Evolutionary conservation across 495 filamentous ascomycete species (phyloP), one percentile per base, ranked within the genome.

Genomic region (Xylaria castorea): DNA sequence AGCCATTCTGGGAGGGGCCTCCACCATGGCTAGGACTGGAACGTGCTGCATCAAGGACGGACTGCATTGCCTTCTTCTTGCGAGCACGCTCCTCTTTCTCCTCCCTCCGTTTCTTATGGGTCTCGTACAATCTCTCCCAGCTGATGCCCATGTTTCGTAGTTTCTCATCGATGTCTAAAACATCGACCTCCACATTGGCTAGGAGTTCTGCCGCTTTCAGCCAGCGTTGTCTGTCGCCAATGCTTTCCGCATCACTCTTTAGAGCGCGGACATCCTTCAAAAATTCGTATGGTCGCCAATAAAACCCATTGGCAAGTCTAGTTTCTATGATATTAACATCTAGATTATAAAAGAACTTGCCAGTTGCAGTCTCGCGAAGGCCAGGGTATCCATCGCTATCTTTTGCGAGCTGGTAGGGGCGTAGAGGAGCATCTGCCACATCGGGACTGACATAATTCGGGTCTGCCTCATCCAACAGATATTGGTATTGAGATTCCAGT

Each of bases 311-410:
- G 6, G 93, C 94, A 32, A 98, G 86, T 42, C 96, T 91, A 77
- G 96, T 93, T 83, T 99, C 96, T 68, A 99, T 97, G 8, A 92
- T 96, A 5, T 90, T 91, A n/a, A 93, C 91, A 74, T 98, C 94
- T 65, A 98, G 83, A 75, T 99, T 99, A 83, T 98, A 98, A 77
- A 89, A 98, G 80, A 94, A 94, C 77, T 95, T 97, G 57, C 88
- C 89, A 1, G 91, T 92, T 4, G 86, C 87, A 20, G 85, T 86
- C 71, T 97, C 90, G 22, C 87, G 83, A 30, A 98, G 84, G 4
- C 92, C 92, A 16, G 85, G 85, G 20, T 89, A 86, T n/a, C 92
- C 93, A 74, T 95, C 86, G 67, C 90, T 89, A 74, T 98, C 93
- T 68, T 86, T 86, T 18, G 84, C 88, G 58, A 92, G 87, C 76